Conservation (phyloP, 768 basidiomycete species). For the Russula dissimulans region DNA sequence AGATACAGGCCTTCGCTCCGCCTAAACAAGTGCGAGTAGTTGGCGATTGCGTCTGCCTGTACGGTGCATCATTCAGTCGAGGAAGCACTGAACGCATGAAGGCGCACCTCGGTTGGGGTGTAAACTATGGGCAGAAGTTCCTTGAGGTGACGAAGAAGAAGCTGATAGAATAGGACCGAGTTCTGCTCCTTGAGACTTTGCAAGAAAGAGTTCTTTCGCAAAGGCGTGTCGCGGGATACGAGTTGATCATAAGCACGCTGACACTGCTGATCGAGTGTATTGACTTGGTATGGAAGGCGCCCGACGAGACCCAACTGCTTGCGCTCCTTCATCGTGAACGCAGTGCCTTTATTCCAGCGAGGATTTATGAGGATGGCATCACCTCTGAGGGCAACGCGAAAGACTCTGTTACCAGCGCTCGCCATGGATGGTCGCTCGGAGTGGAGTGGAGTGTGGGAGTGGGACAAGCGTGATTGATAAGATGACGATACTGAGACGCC, state of each 20-base stretch:
- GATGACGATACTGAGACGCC: neutral
- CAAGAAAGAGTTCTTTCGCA: slow-evolving; percentile 66
- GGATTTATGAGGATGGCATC: slow-evolving; percentile 54
- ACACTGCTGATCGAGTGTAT: slow-evolving; percentile 66
- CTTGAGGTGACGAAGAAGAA: slow-evolving; percentile 37
- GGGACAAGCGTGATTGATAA: too few species aligned
- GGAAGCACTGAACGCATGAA: neutral
- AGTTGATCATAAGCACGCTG: slow-evolving; percentile 65
- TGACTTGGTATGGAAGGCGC: slow-evolving; percentile 30
- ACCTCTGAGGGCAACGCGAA: slow-evolving; percentile 49
- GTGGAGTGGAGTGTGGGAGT: too few species aligned
- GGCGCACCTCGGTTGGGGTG: slow-evolving; percentile 64
- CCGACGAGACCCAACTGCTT: slow-evolving; percentile 52
- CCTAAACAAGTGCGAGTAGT: slow-evolving; percentile 79
- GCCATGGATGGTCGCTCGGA: neutral
- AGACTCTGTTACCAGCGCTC: neutral
- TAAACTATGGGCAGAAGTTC: slow-evolving; percentile 64
- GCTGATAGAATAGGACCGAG: slow-evolving; percentile 69
- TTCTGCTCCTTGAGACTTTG: slow-evolving; percentile 74
- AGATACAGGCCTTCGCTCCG: slow-evolving; percentile 72
- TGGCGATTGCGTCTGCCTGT: slow-evolving; percentile 71
- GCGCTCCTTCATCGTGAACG: slow-evolving; percentile 60
- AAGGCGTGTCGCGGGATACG: slow-evolving; percentile 27
- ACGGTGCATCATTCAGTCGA: neutral
- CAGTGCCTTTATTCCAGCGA: slow-evolving; percentile 73